These are phyloP conservation scores for Agrocybe chaxingu DNA, from an alignment of 768 basidiomycete genomes.

Conservation along the genomic window DNA sequence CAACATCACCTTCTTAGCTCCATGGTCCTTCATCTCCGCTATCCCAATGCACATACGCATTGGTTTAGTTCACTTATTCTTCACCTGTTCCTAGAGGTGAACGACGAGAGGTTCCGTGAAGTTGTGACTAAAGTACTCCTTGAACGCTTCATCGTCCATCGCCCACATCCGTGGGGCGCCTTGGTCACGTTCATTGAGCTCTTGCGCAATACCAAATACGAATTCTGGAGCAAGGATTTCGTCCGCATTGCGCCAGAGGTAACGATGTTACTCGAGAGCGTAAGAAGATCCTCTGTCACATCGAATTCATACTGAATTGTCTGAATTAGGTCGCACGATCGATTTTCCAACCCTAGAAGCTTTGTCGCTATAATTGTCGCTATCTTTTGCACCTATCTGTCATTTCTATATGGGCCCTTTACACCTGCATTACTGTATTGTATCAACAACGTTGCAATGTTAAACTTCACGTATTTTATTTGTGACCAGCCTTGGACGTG, in stretches of 20 bases:
- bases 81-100: conserved; percentile 79
- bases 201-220: conserved; percentile 85
- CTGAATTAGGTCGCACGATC: conserved; percentile 64
- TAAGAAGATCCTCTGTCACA: conserved; percentile 35
- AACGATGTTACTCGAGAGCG: conserved; percentile 79
- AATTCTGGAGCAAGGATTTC: conserved; percentile 89
- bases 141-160: conserved; percentile 90
- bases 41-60: conserved; percentile 97
- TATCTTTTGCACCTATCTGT: conserved; percentile 80
- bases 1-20: conserved; percentile 93
- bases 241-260: conserved; percentile 85
- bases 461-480: not conserved
- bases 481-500: conserved; percentile 6
- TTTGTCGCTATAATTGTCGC: conserved; percentile 62
- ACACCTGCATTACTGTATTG: conserved; percentile 79
- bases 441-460: conserved; percentile 51
- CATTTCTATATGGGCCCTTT: conserved; percentile 59
- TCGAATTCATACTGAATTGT: conserved; percentile 6
- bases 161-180: conserved; percentile 96
- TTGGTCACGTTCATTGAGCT: conserved; percentile 92
- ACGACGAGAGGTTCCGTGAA: conserved; percentile 75
- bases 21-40: conserved; percentile 93
- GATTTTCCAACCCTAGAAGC: conserved; percentile 75
- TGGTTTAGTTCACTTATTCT: conserved; percentile 95
- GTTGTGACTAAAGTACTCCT: conserved; percentile 86